These are phyloP conservation scores for Ambrosiella beaveri DNA, from an alignment of 2,329 filamentous ascomycete species.

Conservation along the genomic window DNA sequence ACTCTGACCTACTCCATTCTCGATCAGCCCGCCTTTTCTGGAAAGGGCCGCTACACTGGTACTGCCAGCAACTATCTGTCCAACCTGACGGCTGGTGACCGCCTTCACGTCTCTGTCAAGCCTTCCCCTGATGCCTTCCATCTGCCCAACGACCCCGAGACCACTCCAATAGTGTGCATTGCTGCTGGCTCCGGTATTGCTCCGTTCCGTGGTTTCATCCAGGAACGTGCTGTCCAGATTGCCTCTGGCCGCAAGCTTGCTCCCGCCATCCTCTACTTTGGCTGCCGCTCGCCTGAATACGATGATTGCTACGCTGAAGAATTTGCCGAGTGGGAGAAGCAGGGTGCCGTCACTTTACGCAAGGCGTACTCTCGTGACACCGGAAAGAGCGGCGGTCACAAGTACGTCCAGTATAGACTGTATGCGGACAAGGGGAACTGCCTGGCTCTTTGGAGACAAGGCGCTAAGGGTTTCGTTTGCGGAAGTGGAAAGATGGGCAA, in stretches of 20 bases:
- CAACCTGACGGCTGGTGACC: slow-evolving; percentile 26
- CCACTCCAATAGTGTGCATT: slow-evolving; percentile 33
- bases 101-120: slow-evolving; percentile 32
- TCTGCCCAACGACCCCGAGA: slow-evolving; percentile 28
- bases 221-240: slow-evolving; percentile 39
- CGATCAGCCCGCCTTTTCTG: slow-evolving; percentile 34
- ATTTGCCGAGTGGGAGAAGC: slow-evolving; percentile 38
- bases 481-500: slow-evolving; percentile 37
- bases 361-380: slow-evolving; percentile 33
- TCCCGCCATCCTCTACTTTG: slow-evolving; percentile 47
- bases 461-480: slow-evolving; percentile 46
- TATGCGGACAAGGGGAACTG: slow-evolving; percentile 22
- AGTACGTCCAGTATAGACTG: slow-evolving; percentile 31
- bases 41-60: slow-evolving; percentile 34
- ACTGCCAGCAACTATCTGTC: slow-evolving; percentile 46
- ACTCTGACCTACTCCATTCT: slow-evolving; percentile 55
- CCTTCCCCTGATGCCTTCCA: slow-evolving; percentile 29
- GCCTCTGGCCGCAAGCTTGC: slow-evolving; percentile 35
- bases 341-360: slow-evolving; percentile 43
- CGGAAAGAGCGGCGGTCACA: slow-evolving; percentile 29
- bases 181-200: slow-evolving; percentile 39
- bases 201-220: slow-evolving; percentile 45
- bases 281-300: slow-evolving; percentile 35
- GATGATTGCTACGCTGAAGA: slow-evolving; percentile 46
- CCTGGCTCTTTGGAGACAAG: slow-evolving; percentile 23